Evolutionary conservation across 1,284 basidiomycete genomes (phyloP), one percentile per base, ranked within the genome.

Genomic region (Fomitopsis palustris): DNA sequence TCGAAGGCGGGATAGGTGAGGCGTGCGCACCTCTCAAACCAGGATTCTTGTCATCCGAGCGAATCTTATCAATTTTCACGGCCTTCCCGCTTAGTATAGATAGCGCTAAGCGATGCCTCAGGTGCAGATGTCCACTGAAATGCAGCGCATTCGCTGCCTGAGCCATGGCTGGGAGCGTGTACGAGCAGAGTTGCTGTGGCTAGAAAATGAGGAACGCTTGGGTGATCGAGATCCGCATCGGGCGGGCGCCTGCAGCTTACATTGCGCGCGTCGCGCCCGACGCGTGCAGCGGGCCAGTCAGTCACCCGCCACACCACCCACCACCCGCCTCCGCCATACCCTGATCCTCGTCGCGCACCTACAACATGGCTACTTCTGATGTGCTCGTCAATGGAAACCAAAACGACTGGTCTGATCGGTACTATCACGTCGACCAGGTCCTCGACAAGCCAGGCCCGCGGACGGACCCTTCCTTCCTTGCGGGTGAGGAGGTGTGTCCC

Each of bases 11-110:
- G 31, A 51, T 52, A 10, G 8, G 25, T 17, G 47, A 35, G 19
- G 3, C 37, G 19, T 29, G 21, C 21, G n/a, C 62, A 92, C 92
- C 92, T 81, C 90, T 80, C 29, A 99, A 77, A 74, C 97, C 97
- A 38, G 97, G 96, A 71, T 97, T 90, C 67, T 95, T 92, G 75
- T 97, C 93, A 55, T 96, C 88, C 0, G 93, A 81, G 16, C 97
- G 87, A 64, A 99, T 98, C 68, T 85, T 87, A 70, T 96, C 92
- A 56, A 99, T 92, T 60, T 88, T 84, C 10, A 98, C 84, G 19
- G 92, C 81, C 64, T 92, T 92, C 55, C 95, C 94, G 42, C 93
- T 94, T 39, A 99, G 81, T 16, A 98, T 81, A 1, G 93, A 92
- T 6, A 99, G 82, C 0, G 96, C 87, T 3, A 99, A 79, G 16